These are phyloP conservation scores for Termitomyces sp. DNA, from an alignment of 768 basidiomycete species.

Conservation along the genomic window DNA sequence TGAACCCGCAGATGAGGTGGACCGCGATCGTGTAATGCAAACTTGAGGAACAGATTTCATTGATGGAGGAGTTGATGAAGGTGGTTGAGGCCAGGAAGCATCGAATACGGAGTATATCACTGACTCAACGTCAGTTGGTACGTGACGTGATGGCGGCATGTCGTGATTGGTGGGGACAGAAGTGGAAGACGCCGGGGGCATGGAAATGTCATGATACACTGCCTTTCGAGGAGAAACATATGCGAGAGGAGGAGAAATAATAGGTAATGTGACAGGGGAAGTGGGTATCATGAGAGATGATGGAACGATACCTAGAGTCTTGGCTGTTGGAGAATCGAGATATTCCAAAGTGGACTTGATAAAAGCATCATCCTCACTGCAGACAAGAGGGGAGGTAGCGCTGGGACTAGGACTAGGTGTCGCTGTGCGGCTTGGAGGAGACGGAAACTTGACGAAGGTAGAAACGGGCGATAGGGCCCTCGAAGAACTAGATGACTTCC, in stretches of 20 bases:
- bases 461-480: slow-evolving; percentile 15
- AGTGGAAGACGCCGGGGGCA: slow-evolving; percentile 12
- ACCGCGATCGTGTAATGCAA: not conserved
- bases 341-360: slow-evolving; percentile 38
- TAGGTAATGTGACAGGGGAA: slow-evolving; percentile 8
- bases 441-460: slow-evolving; percentile 9
- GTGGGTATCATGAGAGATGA: slow-evolving; percentile 14
- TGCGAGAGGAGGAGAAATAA: slow-evolving; percentile 16
- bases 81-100: slow-evolving; percentile 34
- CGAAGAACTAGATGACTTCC: slow-evolving; percentile 15
- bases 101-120: slow-evolving; percentile 33
- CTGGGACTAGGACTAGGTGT: slow-evolving; percentile 21
- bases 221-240: slow-evolving; percentile 12
- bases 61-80: slow-evolving; percentile 10
- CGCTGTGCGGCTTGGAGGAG: slow-evolving; percentile 21
- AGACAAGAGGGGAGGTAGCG: slow-evolving; percentile 7
- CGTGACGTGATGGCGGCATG: slow-evolving; percentile 15
- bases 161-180: slow-evolving; percentile 4
- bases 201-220: slow-evolving; percentile 2
- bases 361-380: slow-evolving; percentile 32
- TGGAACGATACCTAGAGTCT: slow-evolving; percentile 31
- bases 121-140: slow-evolving; percentile 27
- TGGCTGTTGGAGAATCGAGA: slow-evolving; percentile 37
- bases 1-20: slow-evolving; percentile 1
- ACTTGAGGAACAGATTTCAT: not conserved